Base-by-base conservation (phyloP, 306 rosid species). In the Malus asiatica region DNA sequence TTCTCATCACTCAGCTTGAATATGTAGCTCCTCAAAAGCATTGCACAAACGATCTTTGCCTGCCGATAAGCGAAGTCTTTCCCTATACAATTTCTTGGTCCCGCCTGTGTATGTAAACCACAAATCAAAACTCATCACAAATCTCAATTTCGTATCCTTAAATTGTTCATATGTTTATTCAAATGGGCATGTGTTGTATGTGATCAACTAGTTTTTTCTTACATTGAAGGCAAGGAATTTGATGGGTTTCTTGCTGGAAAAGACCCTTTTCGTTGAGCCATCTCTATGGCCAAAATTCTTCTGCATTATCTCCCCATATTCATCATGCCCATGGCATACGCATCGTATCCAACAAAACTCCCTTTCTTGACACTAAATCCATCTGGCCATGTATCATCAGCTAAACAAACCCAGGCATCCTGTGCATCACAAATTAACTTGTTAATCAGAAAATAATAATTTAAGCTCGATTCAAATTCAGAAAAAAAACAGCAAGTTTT, bases 301-400 rank as follows among this genome's bases (percentile, higher is more conserved):
- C 77, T 0, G 79, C 88, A 30, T 84, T 79, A 2, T 81, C 76
- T 4, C 88, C 88, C 83, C 88, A 81, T 5, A 84, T 72, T 78
- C 85, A 84, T 81, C 67, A 81, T 66, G 2, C 85, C 83, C 83
- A 81, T 84, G 27, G 81, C 88, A n/a, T 75, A 84, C 55, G 81
- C 70, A 22, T 57, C 44, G 29, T 58, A 78, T 8, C 40, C 0
- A 45, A 84, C 70, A 18, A 35, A 1, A 70, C 74, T 80, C 11
- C 83, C 81, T 66, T 76, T 79, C 11, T 71, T 72, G 5, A 79
- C 81, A 66, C 22, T 71, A 70, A 53, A 76, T 52, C 83, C 81
- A 22, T 83, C 81, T 4, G 81, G 79, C n/a, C 80, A 66, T 0
- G 65, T 71, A 53, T 83, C 83, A 32, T 79, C 86, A 29, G 70